These are phyloP conservation scores for Fomes fomentarius DNA, from an alignment of 1,284 basidiomycete species.

Conservation along the genomic window DNA sequence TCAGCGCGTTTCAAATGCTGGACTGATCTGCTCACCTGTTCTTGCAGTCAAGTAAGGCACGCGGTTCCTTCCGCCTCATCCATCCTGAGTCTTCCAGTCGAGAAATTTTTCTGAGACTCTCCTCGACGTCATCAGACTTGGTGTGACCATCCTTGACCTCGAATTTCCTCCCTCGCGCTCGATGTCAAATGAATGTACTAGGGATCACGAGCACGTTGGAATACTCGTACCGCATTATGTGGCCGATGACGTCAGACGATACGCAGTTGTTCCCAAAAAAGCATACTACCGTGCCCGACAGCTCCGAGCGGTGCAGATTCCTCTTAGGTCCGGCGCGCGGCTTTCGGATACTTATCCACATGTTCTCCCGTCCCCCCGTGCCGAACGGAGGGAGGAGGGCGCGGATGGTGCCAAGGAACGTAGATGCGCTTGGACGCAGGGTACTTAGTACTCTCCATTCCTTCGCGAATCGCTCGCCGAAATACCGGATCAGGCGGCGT, in stretches of 20 bases:
- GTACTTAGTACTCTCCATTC: neutral
- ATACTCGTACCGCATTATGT: neutral
- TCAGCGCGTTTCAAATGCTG: no score
- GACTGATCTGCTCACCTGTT: no score
- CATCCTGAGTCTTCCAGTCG: no score
- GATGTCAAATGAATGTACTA: no score
- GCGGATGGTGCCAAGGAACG: neutral
- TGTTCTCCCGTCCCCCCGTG: neutral
- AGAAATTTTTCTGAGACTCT: no score
- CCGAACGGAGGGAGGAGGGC: neutral
- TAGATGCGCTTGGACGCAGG: no score
- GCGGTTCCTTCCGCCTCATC: no score
- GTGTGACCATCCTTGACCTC: no score
- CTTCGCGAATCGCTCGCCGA: neutral
- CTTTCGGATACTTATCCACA: neutral
- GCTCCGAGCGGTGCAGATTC: neutral
- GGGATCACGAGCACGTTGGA: neutral
- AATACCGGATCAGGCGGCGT: neutral
- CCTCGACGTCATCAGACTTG: no score
- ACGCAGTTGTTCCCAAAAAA: neutral
- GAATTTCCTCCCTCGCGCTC: no score
- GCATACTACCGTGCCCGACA: neutral
- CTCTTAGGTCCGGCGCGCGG: neutral
- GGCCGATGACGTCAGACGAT: neutral
- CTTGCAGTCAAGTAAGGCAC: no score